These are phyloP conservation scores for Porpolomopsis calyptriformis DNA, from an alignment of 768 basidiomycete species.

Conservation along the genomic window DNA sequence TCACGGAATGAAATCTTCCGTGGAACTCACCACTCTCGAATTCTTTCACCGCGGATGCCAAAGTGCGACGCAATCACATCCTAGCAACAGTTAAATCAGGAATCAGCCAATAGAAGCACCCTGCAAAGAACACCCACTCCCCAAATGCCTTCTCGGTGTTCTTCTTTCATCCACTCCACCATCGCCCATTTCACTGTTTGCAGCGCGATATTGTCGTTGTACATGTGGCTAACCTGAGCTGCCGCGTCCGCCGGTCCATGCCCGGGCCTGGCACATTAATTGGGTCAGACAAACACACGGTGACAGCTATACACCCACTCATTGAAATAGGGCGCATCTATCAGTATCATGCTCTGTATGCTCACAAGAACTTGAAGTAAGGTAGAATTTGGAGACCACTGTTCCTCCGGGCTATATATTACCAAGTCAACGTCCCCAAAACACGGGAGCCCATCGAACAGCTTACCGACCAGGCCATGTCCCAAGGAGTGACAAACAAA, in stretches of 20 bases:
- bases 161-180: slow-evolving; percentile 40
- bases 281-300: neutral
- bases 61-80: slow-evolving; percentile 10
- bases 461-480: slow-evolving; percentile 44
- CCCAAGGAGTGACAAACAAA: slow-evolving; percentile 45
- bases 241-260: slow-evolving; percentile 31
- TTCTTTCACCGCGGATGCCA: slow-evolving; percentile 5
- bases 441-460: neutral
- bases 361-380: slow-evolving; percentile 47
- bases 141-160: slow-evolving; percentile 35
- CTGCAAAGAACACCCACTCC: slow-evolving; percentile 30
- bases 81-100: neutral
- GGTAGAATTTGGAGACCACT: slow-evolving; percentile 43
- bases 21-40: slow-evolving; percentile 6
- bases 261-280: slow-evolving; percentile 34
- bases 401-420: slow-evolving; percentile 23
- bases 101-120: too few relatives aligned
- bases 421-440: neutral
- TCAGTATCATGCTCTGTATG: slow-evolving; percentile 49
- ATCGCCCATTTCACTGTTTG: slow-evolving; percentile 45
- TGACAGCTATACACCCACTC: slow-evolving; percentile 29
- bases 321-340: slow-evolving; percentile 46
- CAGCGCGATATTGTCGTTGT: slow-evolving; percentile 33
- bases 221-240: slow-evolving; percentile 27
- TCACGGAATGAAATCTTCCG: too few relatives aligned